Evolutionary conservation across 192 early-diverging fungal species (phyloP).

Genomic region (Linnemannia schmuckeri): DNA sequence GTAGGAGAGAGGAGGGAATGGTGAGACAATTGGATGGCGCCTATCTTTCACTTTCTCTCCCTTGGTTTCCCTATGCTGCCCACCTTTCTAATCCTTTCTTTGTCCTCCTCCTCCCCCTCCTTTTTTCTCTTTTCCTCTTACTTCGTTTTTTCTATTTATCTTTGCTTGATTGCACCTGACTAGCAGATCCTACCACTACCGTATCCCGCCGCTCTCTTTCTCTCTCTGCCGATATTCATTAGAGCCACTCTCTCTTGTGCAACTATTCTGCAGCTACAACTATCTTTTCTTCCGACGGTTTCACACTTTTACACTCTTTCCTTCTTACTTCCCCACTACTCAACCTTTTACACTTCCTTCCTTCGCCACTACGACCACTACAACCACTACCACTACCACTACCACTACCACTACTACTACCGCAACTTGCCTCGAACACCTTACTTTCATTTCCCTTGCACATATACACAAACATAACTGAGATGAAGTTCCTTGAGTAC

Average conservation of each 20-base stretch:
- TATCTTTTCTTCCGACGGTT: background rate
- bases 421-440: background rate
- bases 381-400: background rate
- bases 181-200: no score
- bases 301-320: background rate
- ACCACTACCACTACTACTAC: background rate
- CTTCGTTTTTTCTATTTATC: background rate
- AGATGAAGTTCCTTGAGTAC: slow-evolving; percentile 95
- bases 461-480: slow-evolving; percentile 66
- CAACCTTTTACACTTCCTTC: background rate
- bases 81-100: background rate
- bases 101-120: background rate
- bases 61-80: background rate
- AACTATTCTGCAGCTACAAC: background rate
- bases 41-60: background rate
- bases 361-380: background rate
- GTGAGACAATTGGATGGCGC: background rate
- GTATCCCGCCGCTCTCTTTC: no score
- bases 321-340: background rate
- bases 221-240: no score
- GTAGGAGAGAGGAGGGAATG: background rate
- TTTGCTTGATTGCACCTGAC: no score
- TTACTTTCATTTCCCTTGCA: background rate
- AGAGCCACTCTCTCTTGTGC: no score
- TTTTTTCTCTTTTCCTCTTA: background rate